A percentile compares a stretch with the other conserved stretches of the same genome.
Evolutionary conservation across 1,284 basidiomycete genomes (phyloP).

Genomic region (Sanguinoderma infundibulare): DNA sequence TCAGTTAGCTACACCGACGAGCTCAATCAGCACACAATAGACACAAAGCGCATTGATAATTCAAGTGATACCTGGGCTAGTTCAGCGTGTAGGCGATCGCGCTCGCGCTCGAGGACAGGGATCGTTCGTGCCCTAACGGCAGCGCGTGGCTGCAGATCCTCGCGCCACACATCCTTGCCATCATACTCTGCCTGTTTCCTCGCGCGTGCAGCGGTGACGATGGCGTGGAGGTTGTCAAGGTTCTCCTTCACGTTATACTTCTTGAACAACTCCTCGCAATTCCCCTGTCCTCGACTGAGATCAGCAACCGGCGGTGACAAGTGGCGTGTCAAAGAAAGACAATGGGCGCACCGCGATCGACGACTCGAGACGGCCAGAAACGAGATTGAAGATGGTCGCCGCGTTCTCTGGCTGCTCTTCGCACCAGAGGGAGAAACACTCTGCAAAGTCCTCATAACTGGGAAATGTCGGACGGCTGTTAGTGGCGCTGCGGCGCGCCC

Average conservation of each 20-base stretch:
- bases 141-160: slow-evolving; percentile 58
- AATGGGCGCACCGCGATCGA: slow-evolving; percentile 55
- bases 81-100: slow-evolving; percentile 51
- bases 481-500: slow-evolving; percentile 4
- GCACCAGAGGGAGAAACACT: slow-evolving; percentile 77
- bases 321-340: not conserved
- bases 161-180: slow-evolving; percentile 63
- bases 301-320: no score
- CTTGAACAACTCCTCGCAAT: slow-evolving; percentile 60
- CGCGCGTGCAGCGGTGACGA: slow-evolving; percentile 72
- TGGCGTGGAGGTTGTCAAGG: slow-evolving; percentile 68
- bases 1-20: slow-evolving; percentile 50
- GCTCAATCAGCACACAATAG: slow-evolving; percentile 1
- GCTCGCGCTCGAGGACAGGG: slow-evolving; percentile 60
- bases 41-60: not conserved
- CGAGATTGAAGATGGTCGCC: slow-evolving; percentile 64
- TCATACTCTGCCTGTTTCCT: slow-evolving; percentile 51
- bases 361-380: slow-evolving; percentile 71
- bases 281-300: slow-evolving; percentile 29
- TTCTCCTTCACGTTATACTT: slow-evolving; percentile 68
- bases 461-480: not conserved
- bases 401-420: slow-evolving; percentile 75
- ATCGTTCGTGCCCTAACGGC: slow-evolving; percentile 67
- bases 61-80: slow-evolving; percentile 47
- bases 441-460: slow-evolving; percentile 77